phyloP scores from a whole-genome alignment of 805 yeast species.

The Ogataea naganishii region DNA sequence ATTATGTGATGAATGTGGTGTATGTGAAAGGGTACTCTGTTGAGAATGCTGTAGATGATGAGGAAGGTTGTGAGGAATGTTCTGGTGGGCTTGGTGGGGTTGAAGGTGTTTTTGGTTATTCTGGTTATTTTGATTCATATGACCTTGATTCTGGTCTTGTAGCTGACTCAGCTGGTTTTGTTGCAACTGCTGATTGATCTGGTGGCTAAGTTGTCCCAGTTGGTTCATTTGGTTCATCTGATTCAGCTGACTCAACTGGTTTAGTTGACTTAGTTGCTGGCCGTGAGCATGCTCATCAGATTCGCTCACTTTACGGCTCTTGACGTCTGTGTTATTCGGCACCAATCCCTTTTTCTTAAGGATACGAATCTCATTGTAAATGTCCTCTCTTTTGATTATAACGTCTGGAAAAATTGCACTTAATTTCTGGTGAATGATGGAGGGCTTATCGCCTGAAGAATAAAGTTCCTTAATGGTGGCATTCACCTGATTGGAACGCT shows the following conservation, averaged over 20 bases:
- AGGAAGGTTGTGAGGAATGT: conserved; percentile 2
- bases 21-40: too few relatives aligned
- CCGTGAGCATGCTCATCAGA: background rate
- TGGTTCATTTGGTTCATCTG: too few relatives aligned
- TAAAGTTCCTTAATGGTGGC: conserved; percentile 41
- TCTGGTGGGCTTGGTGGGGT: conserved; percentile 1
- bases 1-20: too few relatives aligned
- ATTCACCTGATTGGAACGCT: conserved; percentile 44
- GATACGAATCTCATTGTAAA: conserved; percentile 48
- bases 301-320: conserved; percentile 17
- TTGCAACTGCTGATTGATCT: too few relatives aligned
- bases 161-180: conserved; percentile 1
- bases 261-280: background rate
- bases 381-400: conserved; percentile 47
- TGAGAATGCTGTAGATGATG: conserved; percentile 6
- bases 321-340: conserved; percentile 18
- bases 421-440: conserved; percentile 42
- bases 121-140: conserved; percentile 7
- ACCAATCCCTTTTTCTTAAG: conserved; percentile 38
- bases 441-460: conserved; percentile 47
- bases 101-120: conserved; percentile 1
- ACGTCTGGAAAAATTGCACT: conserved; percentile 44
- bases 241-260: too few relatives aligned
- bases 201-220: too few relatives aligned
- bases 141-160: conserved; percentile 1